phyloP scores from a whole-genome alignment of 768 basidiomycete species.

The Amyloporia xantha region DNA sequence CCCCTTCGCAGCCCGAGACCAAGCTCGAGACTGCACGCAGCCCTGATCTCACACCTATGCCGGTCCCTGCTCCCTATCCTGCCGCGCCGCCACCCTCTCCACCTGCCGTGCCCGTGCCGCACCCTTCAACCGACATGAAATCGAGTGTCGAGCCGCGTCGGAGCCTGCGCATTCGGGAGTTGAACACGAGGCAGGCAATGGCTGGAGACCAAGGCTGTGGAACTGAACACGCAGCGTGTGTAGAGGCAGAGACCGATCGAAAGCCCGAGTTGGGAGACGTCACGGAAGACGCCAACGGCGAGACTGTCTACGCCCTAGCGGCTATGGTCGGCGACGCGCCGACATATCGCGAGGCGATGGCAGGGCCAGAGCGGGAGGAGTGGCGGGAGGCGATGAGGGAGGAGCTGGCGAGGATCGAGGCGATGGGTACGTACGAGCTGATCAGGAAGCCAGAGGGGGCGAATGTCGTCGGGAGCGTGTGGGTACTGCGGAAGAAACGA shows the following conservation, averaged over 20 bases:
- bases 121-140: no score
- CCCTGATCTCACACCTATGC: no score
- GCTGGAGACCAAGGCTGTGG: background rate
- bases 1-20: no score
- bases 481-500: conserved; percentile 29
- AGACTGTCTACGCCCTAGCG: background rate
- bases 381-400: conserved; percentile 9
- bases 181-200: background rate
- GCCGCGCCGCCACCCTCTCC: no score
- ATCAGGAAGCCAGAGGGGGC: background rate
- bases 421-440: background rate
- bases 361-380: conserved; percentile 18
- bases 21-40: no score
- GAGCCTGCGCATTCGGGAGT: no score
- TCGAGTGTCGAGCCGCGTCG: no score
- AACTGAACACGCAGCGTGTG: background rate
- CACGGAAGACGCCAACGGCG: background rate
- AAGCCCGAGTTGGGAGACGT: background rate
- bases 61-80: no score
- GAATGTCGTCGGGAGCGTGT: conserved; percentile 24
- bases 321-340: background rate
- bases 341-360: background rate
- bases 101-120: no score
- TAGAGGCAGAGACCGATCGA: background rate
- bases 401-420: conserved; percentile 2